Base-by-base conservation (phyloP, 371 early-diverging fungal species). In the Chytridium lagenaria region DNA sequence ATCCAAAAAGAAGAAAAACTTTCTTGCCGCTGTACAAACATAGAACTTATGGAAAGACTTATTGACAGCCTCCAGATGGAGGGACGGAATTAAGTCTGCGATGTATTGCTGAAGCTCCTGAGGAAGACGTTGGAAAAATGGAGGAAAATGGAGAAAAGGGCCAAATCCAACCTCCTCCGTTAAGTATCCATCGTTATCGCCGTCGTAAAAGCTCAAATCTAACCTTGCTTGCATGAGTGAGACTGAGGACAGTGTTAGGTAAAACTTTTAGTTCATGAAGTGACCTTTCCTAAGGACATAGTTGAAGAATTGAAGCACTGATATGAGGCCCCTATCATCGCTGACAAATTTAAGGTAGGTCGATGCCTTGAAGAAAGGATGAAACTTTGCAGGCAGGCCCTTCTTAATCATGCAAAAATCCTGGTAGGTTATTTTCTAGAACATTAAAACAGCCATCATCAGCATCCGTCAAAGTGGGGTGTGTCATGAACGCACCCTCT, bases 1-100 rank as follows among this genome's bases (percentile, higher is more conserved):
- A 73, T 87, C 87, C 26, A 85, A 67, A 73, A 84, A 87, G 71
- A 83, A 87, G 12, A 73, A 55, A 68, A 87, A 84, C 74, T 85
- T 85, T 26, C 85, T 67, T 15, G 73, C 73, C 0, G 83, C 81
- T 16, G 84, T 82, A 66, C 82, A 83, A 26, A 83, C 59, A 70
- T 87, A 87, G 50, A 82, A 83, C 68, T 77, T 79, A 36, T 77
- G 66, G 31, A 85, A 82, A 0, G 72, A 67, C 59, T 33, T 28
- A 30, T 38, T 76, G 34, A 85, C 57, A 30, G 69, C 57, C 10
- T 72, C 67, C 44, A 87, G 76, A 55, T 85, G 74, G 26, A 84
- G 74, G 0, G 76, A 61, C 12, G 83, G 83, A 59, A 87, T 80
- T 69, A 87, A 40, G 69, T 85, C 86, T 31, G 72, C 64, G 59